These are phyloP conservation scores for Achaetomium macrosporum DNA, from an alignment of 2,329 filamentous ascomycete genomes.

Conservation along the genomic window DNA sequence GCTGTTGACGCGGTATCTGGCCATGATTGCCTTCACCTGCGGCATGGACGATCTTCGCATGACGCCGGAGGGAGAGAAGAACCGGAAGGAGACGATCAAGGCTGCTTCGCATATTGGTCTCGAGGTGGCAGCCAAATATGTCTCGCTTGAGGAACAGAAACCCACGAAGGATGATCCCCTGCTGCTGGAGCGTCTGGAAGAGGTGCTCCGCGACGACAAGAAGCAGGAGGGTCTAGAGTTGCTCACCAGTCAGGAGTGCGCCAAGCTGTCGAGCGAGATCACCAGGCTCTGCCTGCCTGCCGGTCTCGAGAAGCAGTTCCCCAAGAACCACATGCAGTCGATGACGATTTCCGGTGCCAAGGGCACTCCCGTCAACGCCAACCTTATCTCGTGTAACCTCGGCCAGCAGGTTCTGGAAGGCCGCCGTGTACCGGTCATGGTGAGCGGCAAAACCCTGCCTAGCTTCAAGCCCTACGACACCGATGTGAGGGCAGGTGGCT, in stretches of 20 bases:
- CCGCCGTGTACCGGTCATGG: slow-evolving; percentile 91
- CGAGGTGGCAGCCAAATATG: slow-evolving; percentile 78
- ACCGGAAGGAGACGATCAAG: slow-evolving; percentile 61
- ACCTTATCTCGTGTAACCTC: slow-evolving; percentile 94
- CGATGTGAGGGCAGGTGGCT: slow-evolving; percentile 81
- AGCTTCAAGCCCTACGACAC: slow-evolving; percentile 93
- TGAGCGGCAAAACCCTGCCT: slow-evolving; percentile 91
- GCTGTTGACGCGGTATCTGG: slow-evolving; percentile 79
- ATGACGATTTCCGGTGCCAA: slow-evolving; percentile 98
- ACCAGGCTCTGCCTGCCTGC: slow-evolving; percentile 73
- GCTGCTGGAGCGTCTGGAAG: slow-evolving; percentile 73
- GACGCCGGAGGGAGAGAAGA: slow-evolving; percentile 69
- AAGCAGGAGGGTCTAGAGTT: slow-evolving; percentile 90
- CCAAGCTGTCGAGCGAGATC: slow-evolving; percentile 68
- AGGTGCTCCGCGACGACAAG: slow-evolving; percentile 81
- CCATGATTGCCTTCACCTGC: slow-evolving; percentile 93
- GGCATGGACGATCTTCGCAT: slow-evolving; percentile 94
- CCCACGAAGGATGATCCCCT: slow-evolving; percentile 61
- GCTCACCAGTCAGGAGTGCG: slow-evolving; percentile 68
- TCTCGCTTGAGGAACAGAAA: slow-evolving; percentile 65
- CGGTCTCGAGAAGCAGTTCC: slow-evolving; percentile 85
- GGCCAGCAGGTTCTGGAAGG: slow-evolving; percentile 96
- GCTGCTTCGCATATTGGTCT: slow-evolving; percentile 66
- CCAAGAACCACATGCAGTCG: slow-evolving; percentile 96
- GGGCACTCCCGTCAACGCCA: slow-evolving; percentile 87